These are phyloP conservation scores for Amoebophrya sp. DNA, from an alignment of 169 alveolate genomes.

Conservation along the genomic window DNA sequence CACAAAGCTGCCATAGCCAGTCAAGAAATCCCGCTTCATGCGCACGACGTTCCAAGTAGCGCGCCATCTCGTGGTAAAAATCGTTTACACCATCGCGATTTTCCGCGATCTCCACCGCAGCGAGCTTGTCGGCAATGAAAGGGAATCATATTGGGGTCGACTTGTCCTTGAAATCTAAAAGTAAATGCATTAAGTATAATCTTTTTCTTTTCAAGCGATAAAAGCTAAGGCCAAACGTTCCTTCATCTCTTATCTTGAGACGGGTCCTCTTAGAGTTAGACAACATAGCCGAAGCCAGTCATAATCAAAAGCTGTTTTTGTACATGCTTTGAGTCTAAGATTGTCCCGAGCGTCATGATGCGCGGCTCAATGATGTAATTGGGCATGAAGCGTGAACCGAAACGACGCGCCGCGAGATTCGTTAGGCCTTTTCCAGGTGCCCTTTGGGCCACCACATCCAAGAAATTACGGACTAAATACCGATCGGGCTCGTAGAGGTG, in stretches of 20 bases:
- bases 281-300: no score
- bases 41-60: background rate
- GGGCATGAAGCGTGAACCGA: background rate
- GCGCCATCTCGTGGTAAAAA: conserved; percentile 2
- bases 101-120: background rate
- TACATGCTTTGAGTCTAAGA: background rate
- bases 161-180: no score
- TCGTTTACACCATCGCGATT: background rate
- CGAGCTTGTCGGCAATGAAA: background rate
- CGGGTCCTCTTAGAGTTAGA: no score
- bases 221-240: no score
- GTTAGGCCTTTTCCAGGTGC: background rate
- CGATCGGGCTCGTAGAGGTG: background rate
- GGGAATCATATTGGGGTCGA: no score
- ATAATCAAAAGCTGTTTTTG: background rate
- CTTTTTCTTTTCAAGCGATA: no score
- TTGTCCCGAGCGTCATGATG: background rate
- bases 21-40: background rate
- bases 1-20: background rate
- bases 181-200: no score
- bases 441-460: background rate
- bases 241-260: no score
- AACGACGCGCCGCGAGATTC: background rate
- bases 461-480: background rate
- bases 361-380: background rate